Base-by-base conservation (phyloP, 2,329 filamentous ascomycete genomes). In the Iodosphaeria phyllophila region DNA sequence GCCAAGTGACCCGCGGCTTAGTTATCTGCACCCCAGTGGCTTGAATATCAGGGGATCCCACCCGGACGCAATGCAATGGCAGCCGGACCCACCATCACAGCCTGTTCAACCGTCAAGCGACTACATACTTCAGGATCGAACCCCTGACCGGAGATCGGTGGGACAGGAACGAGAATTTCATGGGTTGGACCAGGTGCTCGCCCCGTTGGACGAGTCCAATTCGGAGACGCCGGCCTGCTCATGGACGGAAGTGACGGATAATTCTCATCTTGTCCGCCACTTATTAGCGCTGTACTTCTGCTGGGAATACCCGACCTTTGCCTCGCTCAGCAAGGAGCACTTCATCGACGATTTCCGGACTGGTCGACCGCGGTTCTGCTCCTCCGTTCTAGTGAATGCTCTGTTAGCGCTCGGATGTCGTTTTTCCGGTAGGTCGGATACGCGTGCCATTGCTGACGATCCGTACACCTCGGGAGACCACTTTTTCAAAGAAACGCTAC, bases 251-350 rank as follows among this genome's bases (percentile, higher is more conserved):
- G 57, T 77, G 13, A 74, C 70, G 2, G 39, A 44, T 3, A 70
- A 78, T 33, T 37, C 52, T 8, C 48, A 43, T 8, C 56, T 78
- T 16, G 64, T 78, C 1, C 57, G 70, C 31, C 69, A 73, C 35
- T 52, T 78, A 7, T 47, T 78, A 26, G 57, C 63, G 1, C 51
- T 77, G 16, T 79, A 78, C 47, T 79, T 79, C 35, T 75, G 71
- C 50, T 80, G 74, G 64, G 67, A 75, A 34, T 78, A 82, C 41
- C 72, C 75, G 3, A 79, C 74, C 8, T 79, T 78, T 46, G 67
- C 73, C 4, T 67, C 75, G 3, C 59, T 82, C 22, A 76, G 70
- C 39, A 73, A 75, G 39, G 70, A 77, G 36, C 65, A 74, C 38
- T 80, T 79, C 36, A 51, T 74, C 29, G 57, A 58, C 25, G 74